These are phyloP conservation scores for Naumovozyma baii DNA, from an alignment of 805 yeast species.

Conservation along the genomic window DNA sequence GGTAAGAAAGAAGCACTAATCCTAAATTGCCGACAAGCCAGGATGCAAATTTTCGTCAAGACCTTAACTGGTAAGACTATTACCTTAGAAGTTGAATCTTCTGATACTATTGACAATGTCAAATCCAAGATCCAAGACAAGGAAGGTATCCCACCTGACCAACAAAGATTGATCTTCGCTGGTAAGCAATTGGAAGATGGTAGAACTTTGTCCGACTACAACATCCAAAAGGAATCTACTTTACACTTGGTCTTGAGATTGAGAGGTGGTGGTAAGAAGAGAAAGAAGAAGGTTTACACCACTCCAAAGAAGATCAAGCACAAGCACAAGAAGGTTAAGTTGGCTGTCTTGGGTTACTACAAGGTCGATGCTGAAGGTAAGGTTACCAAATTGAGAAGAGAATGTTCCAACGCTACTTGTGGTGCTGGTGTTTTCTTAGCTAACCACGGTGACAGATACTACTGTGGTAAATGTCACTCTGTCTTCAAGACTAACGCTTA, in stretches of 20 bases:
- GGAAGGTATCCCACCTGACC: slow-evolving; percentile 97
- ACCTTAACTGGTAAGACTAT: slow-evolving; percentile 99
- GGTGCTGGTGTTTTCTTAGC: slow-evolving; percentile 99
- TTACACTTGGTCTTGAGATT: slow-evolving; percentile 92
- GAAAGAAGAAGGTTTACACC: slow-evolving; percentile 99
- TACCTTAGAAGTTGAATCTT: slow-evolving; percentile 95
- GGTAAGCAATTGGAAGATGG: slow-evolving; percentile 97
- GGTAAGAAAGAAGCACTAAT: slow-evolving; percentile 33
- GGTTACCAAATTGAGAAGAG: slow-evolving; percentile 97
- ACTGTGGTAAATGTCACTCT: slow-evolving; percentile 99
- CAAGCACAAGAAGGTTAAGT: slow-evolving; percentile 99
- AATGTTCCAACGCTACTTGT: slow-evolving; percentile 89
- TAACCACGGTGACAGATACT: slow-evolving; percentile 95
- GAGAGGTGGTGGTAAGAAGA: slow-evolving; percentile 99
- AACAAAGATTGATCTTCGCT: slow-evolving; percentile 93
- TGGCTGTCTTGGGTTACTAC: slow-evolving; percentile 98
- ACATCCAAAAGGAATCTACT: slow-evolving; percentile 96
- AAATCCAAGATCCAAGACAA: slow-evolving; percentile 94
- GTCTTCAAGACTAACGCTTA: slow-evolving; percentile 54
- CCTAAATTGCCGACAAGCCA: slow-evolving; percentile 40
- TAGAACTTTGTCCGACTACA: slow-evolving; percentile 93
- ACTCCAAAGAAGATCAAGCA: slow-evolving; percentile 99
- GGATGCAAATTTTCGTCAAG: slow-evolving; percentile 96
- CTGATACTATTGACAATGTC: slow-evolving; percentile 95
- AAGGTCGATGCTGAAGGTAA: slow-evolving; percentile 98